These are phyloP conservation scores for Rhododendron vialii DNA, from an alignment of 148 eudicot genomes.

Conservation along the genomic window DNA sequence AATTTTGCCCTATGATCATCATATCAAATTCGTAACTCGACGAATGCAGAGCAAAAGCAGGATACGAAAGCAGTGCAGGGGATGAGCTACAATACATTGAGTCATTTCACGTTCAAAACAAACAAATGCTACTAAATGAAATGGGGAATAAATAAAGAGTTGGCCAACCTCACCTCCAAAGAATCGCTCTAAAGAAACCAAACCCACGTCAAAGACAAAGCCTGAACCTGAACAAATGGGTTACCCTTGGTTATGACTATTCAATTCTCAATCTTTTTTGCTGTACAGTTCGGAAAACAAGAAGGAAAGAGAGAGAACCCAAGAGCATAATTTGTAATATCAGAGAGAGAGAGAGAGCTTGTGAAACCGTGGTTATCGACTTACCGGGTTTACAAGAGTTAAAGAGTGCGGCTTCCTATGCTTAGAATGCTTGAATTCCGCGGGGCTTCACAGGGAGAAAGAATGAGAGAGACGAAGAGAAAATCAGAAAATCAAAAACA, in stretches of 20 bases:
- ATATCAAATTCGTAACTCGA: neutral
- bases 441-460: neutral
- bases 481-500: neutral
- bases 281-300: neutral
- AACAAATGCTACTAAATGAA: neutral
- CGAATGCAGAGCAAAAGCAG: neutral
- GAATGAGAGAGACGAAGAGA: neutral
- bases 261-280: neutral
- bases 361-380: neutral
- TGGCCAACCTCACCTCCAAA: neutral
- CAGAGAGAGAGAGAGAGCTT: neutral
- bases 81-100: neutral
- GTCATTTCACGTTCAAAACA: neutral
- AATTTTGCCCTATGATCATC: neutral
- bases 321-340: neutral
- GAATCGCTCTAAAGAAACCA: neutral
- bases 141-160: neutral
- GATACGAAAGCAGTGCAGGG: neutral
- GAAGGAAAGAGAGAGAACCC: neutral
- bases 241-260: neutral
- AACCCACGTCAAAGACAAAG: neutral
- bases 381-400: no score
- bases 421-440: neutral
- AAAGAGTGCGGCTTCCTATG: neutral
- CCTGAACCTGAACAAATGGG: conserved; percentile 1